Evolutionary conservation across 176 grass and related monocot species (phyloP).

Genomic region (Zizania latifolia): DNA sequence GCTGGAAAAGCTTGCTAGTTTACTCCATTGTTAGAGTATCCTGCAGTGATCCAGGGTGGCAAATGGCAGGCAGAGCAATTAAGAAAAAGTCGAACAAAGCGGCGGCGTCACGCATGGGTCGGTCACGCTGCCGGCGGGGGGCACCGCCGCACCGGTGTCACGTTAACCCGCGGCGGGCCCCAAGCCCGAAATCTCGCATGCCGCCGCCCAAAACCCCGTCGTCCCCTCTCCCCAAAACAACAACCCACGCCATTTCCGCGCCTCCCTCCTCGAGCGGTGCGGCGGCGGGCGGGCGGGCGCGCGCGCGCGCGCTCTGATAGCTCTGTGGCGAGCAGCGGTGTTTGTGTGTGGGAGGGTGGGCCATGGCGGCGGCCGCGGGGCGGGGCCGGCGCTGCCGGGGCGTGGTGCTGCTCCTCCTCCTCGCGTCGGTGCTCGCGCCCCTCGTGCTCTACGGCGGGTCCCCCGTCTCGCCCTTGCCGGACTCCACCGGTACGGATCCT

Average conservation of each 20-base stretch:
- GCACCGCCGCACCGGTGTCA: too few relatives aligned
- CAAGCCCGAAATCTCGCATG: too few relatives aligned
- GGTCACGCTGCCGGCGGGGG: too few relatives aligned
- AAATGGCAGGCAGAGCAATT: too few relatives aligned
- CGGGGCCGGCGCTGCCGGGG: conserved; percentile 30
- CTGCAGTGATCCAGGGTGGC: too few relatives aligned
- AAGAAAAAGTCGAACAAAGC: too few relatives aligned
- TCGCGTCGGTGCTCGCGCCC: conserved; percentile 64
- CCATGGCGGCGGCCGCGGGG: not conserved
- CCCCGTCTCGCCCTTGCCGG: conserved; percentile 27
- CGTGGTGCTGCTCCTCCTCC: conserved; percentile 49
- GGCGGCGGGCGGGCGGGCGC: not conserved
- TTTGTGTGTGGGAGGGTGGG: not conserved
- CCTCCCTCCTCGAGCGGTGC: not conserved
- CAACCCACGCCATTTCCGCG: not conserved
- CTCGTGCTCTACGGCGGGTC: conserved; percentile 58
- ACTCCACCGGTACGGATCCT: conserved; percentile 40
- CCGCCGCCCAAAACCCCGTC: too few relatives aligned
- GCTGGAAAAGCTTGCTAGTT: too few relatives aligned
- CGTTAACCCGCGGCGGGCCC: too few relatives aligned
- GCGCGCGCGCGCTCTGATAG: not conserved
- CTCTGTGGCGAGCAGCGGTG: not conserved
- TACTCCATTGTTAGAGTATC: too few relatives aligned
- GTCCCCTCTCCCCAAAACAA: too few relatives aligned
- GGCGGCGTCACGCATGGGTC: too few relatives aligned